A percentile compares a stretch with the other conserved stretches of the same genome.
Conservation (phyloP, 768 basidiomycete genomes). For the Tricholoma bakamatsutake region DNA sequence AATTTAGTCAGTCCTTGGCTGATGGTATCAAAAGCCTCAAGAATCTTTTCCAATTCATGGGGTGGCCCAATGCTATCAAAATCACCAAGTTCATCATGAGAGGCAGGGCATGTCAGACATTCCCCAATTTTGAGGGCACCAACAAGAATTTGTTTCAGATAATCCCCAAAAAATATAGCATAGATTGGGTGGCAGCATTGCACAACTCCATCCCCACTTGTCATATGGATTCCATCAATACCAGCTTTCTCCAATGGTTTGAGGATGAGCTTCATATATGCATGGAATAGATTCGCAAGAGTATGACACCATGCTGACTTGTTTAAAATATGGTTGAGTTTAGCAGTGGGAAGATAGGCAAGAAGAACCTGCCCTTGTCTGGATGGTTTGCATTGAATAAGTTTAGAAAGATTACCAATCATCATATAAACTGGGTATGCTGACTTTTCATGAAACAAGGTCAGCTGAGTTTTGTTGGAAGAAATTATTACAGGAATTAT, state of each 20-base stretch:
- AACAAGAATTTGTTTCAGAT: conserved; percentile 38
- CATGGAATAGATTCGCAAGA: conserved; percentile 13
- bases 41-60: conserved; percentile 11
- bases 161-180: conserved; percentile 32
- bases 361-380: conserved; percentile 14
- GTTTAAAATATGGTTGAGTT: conserved; percentile 26
- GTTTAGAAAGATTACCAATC: conserved; percentile 33
- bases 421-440: conserved; percentile 40
- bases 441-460: conserved; percentile 29
- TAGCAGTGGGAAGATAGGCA: conserved; percentile 31
- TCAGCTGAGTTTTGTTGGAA: conserved; percentile 36
- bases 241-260: conserved; percentile 22
- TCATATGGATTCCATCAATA: conserved; percentile 14
- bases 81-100: conserved; percentile 14
- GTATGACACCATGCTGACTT: conserved; percentile 15
- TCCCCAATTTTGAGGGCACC: conserved; percentile 19
- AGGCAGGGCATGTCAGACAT: conserved; percentile 22
- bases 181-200: conserved; percentile 31
- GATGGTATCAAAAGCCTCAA: conserved; percentile 22
- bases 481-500: conserved; percentile 33
- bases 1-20: conserved; percentile 11
- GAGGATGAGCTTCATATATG: conserved; percentile 24
- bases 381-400: conserved; percentile 25
- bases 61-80: conserved; percentile 1
- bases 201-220: conserved; percentile 28